Base-by-base conservation (phyloP, 352 stramenopile genomes). In the Blastocystis sp. region DNA sequence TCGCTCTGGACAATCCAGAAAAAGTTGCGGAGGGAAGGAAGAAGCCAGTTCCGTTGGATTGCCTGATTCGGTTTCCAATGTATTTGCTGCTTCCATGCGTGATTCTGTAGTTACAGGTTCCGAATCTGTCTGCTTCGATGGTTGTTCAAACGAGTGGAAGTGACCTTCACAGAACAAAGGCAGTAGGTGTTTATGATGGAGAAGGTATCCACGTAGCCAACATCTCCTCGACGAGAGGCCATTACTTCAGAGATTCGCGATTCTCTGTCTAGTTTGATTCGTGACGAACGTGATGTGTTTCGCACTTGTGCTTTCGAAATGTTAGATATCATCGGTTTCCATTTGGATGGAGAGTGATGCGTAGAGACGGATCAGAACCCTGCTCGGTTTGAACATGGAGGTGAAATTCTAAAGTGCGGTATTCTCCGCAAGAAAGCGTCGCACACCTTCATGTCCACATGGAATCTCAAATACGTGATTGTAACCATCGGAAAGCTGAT, bases 401-500 rank as follows among this genome's bases (percentile, higher is more conserved):
- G 21, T 21, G 69, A 81, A 9, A 57, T 81, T 27, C 32, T 81
- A 11, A 81, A 81, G 27, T 81, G 69, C 36, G 69, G 69, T n/a
- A 64, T 81, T 14, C 69, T 81, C 1, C 46, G 36, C 3, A 81
- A 81, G 69, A 81, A 81, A 44, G 42, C 69, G 16, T 81, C 69
- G 27, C 27, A 81, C 32, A 61, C 36, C 18, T 32, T 61, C 34
- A 21, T 81, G 4, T 40, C 14, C 4, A 29, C 38, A 38, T 81
- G 69, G 69, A 63, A 64, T 29, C 40, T 63, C 3, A 81, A 81
- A 21, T 64, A 64, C 29, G 69, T 81, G 21, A 64, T 81, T 32
- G 49, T 81, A 11, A 81, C 69, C 4, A 81, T 81, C 69, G 69
- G 69, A n/a, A 81, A 81, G 69, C n/a, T 81, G n/a, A 61, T 81